Base-by-base conservation (phyloP, 164 flowering plant species). In the Tetracentron sinense region DNA sequence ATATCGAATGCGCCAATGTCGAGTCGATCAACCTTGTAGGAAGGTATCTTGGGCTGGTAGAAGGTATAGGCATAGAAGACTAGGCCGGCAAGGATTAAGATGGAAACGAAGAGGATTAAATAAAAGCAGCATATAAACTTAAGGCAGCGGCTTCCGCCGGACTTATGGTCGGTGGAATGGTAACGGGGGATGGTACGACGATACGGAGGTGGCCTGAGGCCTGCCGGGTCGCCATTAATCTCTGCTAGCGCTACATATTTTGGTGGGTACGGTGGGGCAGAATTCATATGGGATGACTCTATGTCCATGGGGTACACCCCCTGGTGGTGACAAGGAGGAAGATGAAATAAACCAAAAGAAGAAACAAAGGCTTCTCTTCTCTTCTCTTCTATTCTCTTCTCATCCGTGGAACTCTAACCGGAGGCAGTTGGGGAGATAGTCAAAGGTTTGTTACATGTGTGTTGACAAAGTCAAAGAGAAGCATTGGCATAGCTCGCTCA, bases 101-200 rank as follows among this genome's bases (percentile, higher is more conserved):
- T 42, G 54, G 83, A 8, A 69, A 82, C 0, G 66, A 85, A 38
- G 50, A 79, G 64, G 74, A 58, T 52, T 68, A 87, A 83, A 53
- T 33, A 84, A 65, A 67, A 81, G 65, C 84, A 81, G 28, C 83
- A 80, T 0, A 84, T 47, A 67, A 85, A 87, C 21, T 62, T 67
- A 3, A 74, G 48, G 61, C 82, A 84, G 8, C 70, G 61, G 23
- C 53, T 2, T 8, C 67, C 48, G 11, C 64, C 44, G 10, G 72
- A 59, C 2, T 52, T 62, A 28, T 51, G 67, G 15, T 15, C 6
- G 5, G 42, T 33, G 55, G 73, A 55, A 6, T 74, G 69, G 66
- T 82, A 83, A 2, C 76, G 79, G 14, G 85, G 90, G 50, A 77
- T 42, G 59, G 74, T 79, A 15, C 79, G 83, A n/a, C 83, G 70